Evolutionary conservation across 768 basidiomycete species (phyloP), one percentile per base, ranked within the genome.

Genomic region (Tricholoma furcatifolium): DNA sequence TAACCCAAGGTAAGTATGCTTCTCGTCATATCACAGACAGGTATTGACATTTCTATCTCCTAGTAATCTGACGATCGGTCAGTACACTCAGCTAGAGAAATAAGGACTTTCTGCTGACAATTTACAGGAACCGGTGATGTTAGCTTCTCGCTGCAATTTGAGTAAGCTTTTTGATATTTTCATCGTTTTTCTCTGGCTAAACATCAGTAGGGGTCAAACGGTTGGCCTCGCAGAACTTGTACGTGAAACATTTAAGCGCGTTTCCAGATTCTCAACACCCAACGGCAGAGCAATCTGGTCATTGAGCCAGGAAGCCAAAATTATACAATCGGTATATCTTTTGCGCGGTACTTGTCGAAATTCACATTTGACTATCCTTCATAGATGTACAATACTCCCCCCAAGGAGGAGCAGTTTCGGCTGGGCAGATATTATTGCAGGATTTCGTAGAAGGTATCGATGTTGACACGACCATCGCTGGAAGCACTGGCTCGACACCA

Each of bases 391-490:
- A 82, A 44, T 88, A 77, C 66, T 73, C 80, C 9, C 82, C 84
- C 0, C 79, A 82, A 55, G 82, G 81, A 6, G 68, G 62, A 18
- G 79, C 82, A 6, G 66, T 71, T n/a, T 60, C 73, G 1, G 79
- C 84, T 1, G 87, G 87, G 18, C 74, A 72, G 48, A 60, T 62
- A 8, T 62, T 89, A 54, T 74, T 90, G 43, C 78, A 86, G 66
- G 84, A 85, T 62, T 89, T 81, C 61, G 65, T 90, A n/a, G 81
- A 86, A 67, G 87, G 85, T 15, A 57, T 82, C 27, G 69, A 80
- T 54, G 78, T 79, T 6, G 69, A 72, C 41, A 83, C 82, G 1
- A 71, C 72, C 4, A 88, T 90, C 47, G 59, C 69, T 6, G 87
- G 87, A 4, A 73, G 77, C 11, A 73, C 70, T 1, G 71, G 60